Percentiles rank a stretch among this genome's conserved stretches.
These are phyloP conservation scores for Benincasa hispida DNA, from an alignment of 306 rosid species.

Conservation along the genomic window DNA sequence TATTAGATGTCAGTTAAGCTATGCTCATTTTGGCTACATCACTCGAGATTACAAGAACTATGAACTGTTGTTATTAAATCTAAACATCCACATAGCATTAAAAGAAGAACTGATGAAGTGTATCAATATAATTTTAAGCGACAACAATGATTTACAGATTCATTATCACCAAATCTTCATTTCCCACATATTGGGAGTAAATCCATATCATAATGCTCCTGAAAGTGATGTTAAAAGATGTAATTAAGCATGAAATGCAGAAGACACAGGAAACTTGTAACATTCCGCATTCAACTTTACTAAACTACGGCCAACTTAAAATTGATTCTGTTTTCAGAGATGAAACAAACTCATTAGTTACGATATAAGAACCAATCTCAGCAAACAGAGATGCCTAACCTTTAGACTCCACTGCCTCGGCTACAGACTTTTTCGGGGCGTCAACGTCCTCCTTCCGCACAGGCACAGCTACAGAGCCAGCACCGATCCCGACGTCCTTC, in stretches of 20 bases:
- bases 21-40: no score
- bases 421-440: constrained; percentile 11
- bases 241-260: background rate
- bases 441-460: constrained; percentile 22
- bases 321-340: background rate
- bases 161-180: background rate
- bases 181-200: background rate
- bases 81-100: background rate
- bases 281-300: background rate
- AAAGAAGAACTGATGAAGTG: background rate
- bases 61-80: background rate
- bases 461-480: constrained; percentile 11
- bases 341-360: background rate
- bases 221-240: background rate
- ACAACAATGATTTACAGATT: background rate
- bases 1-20: no score
- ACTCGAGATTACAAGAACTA: background rate
- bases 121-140: background rate
- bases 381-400: constrained; percentile 29
- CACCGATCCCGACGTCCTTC: constrained; percentile 25
- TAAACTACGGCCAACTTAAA: background rate
- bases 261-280: background rate
- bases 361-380: background rate
- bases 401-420: constrained; percentile 28
- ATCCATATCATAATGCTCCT: background rate